Percentiles rank a stretch among this genome's conserved stretches.
Conservation (phyloP, 768 basidiomycete species). For the Trametopsis cervina region DNA sequence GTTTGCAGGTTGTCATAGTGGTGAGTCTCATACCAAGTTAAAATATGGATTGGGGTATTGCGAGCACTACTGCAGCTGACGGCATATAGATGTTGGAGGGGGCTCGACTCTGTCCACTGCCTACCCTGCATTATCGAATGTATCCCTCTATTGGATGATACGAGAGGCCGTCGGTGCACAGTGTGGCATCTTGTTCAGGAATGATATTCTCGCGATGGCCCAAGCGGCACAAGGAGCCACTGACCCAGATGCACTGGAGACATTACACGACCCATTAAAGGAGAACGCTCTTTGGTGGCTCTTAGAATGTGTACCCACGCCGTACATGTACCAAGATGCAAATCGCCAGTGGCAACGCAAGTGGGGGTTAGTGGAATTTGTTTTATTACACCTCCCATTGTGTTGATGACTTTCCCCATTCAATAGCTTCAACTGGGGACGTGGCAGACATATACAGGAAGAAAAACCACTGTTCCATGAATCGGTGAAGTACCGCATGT, state of each 20-base stretch:
- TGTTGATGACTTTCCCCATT: too few relatives aligned
- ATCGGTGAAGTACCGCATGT: conserved; percentile 56
- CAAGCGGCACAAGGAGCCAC: not conserved
- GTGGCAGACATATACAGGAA: conserved; percentile 42
- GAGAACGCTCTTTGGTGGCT: conserved; percentile 54
- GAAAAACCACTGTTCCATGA: conserved; percentile 50
- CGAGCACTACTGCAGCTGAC: not conserved
- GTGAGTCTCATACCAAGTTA: conserved; percentile 30
- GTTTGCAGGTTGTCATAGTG: conserved; percentile 70
- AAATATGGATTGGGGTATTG: not conserved
- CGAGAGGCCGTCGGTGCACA: conserved; percentile 49
- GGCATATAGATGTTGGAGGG: conserved; percentile 60
- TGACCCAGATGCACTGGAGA: conserved; percentile 33
- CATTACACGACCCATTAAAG: conserved; percentile 46
- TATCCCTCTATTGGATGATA: conserved; percentile 76
- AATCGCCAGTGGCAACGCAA: conserved; percentile 46
- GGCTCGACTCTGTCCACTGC: conserved; percentile 41
- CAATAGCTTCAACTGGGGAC: conserved; percentile 51
- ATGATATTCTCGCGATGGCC: conserved; percentile 32
- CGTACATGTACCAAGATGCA: conserved; percentile 49
- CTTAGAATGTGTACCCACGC: conserved; percentile 57
- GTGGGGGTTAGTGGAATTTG: too few relatives aligned
- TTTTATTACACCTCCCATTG: too few relatives aligned
- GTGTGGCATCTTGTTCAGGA: conserved; percentile 57
- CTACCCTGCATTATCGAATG: conserved; percentile 43